These are phyloP conservation scores for Citrullus amarus DNA, from an alignment of 306 rosid species.

Conservation along the genomic window DNA sequence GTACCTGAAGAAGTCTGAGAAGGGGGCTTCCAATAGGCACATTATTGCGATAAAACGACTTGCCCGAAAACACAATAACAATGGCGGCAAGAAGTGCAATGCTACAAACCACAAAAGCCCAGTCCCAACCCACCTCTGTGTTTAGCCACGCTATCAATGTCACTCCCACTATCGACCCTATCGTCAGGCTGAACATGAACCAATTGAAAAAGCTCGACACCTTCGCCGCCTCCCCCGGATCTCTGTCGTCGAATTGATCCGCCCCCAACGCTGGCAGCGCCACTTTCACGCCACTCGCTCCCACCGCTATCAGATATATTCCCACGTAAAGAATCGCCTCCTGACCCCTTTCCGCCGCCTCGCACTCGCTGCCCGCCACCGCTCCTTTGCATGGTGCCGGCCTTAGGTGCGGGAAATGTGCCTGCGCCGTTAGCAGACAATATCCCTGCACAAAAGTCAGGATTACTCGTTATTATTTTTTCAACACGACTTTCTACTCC, in stretches of 20 bases:
- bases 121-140: conserved; percentile 59
- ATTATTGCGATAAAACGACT: conserved; percentile 45
- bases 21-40: conserved; percentile 63
- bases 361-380: conserved; percentile 16
- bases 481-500: too few relatives aligned
- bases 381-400: conserved; percentile 30
- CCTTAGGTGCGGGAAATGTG: conserved; percentile 38
- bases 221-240: conserved; percentile 48
- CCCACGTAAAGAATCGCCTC: conserved; percentile 47
- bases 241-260: conserved; percentile 56
- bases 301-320: conserved; percentile 60
- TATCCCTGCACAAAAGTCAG: conserved; percentile 27
- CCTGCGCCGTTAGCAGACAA: conserved; percentile 49
- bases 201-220: conserved; percentile 79
- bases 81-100: conserved; percentile 24
- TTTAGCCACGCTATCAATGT: conserved; percentile 54
- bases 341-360: conserved; percentile 26
- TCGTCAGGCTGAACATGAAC: conserved; percentile 62
- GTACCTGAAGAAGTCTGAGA: conserved; percentile 41
- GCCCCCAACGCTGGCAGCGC: conserved; percentile 77
- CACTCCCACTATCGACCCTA: conserved; percentile 54
- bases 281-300: conserved; percentile 60
- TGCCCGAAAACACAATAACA: conserved; percentile 37
- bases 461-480: too few relatives aligned
- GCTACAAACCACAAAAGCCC: conserved; percentile 39